Evolutionary conservation across 176 grass and related monocot genomes (phyloP), one percentile per base, ranked within the genome.

Genomic region (Panicum miliaceum): DNA sequence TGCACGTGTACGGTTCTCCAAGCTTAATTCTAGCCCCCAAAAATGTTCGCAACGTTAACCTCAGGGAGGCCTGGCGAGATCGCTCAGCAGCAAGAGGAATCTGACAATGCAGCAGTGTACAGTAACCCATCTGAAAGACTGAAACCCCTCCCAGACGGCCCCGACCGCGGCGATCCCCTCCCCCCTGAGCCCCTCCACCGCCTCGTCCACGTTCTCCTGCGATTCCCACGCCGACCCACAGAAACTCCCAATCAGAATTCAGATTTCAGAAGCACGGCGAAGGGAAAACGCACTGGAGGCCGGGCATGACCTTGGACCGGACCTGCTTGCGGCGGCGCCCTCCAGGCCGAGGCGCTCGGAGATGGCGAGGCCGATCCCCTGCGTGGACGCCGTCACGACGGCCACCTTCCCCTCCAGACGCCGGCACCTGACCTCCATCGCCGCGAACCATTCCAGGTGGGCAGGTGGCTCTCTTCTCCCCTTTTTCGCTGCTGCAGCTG

Each of bases 191-290:
- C 54, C 75, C 76, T 80, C 82, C 61, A 81, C 91, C 65, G 92
- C 95, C 69, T 95, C 92, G 73, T 93, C 87, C 14, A 98, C 95
- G 77, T 98, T 98, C 75, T 91, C 91, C 95, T 97, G 90, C 84
- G 72, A 35, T 35, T 32, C 23, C 27, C 11, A 10, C 41, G 41
- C 8, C 43, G 7, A 7, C 40, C 5, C 5, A 45, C 43, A 45
- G 23, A 77, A 42, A 45, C 3, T 15, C 8, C 14, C 1, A 8
- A 8, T 85, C 26, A 82, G 56, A 47, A 26, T 16, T 4, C 45
- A 47, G 45, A 32, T n/a, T n/a, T n/a, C n/a, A n/a, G n/a, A 47
- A 47, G 45, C 45, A 47, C 10, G 11, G 11, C 8, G 7, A 43
- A 43, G 5, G 41, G 41, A 43, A 32, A 32, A 32, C 29, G 29